Evolutionary conservation across 2,329 filamentous ascomycete species (phyloP), one percentile per base, ranked within the genome.

Genomic region (Monosporascus sp.): DNA sequence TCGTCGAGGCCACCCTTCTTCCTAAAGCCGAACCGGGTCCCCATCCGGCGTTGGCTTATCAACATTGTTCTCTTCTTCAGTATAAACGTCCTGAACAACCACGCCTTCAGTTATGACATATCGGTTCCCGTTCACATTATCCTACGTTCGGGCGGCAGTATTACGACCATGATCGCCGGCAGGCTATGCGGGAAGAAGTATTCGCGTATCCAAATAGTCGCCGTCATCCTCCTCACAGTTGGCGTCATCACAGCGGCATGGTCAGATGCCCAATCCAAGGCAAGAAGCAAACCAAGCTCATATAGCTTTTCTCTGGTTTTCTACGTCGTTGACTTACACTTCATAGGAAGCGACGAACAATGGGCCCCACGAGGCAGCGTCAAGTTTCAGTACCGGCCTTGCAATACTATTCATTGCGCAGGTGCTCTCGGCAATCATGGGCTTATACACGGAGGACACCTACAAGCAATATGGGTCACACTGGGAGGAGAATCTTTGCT

Each of bases 91-190:
- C 75, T 99, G 66, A 99, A 99, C 73, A 99, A 99, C 65, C 93
- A 93, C 77, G 94, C 93, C 6, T 99, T 99, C 70, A 92, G 90
- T 57, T 99, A 97, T 73, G 86, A 91, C 62, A 97, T 99, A 52
- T 96, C 91, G 6, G 90, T 99, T 0, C 94, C 94, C 1, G 85
- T 99, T 48, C 94, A 99, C 67, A 99, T 99, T 63, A 97, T 99
- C 60, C 78, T 99, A 31, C 84, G 94, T 50, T 97, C 92, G 48
- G 96, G 93, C 48, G 94, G 94, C 17, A 96, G 92, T 63, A 95
- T 97, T 57, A 95, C 92, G 5, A 97, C 94, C 8, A 96, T 99
- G 83, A 72, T 86, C 17, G 90, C 93, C n/a, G 94, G 94, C 3
- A 91, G 86, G 65, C 61, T 96, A 15, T 91, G 87, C 65, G 93